Evolutionary conservation across 495 filamentous ascomycete species (phyloP), one percentile per base, ranked within the genome.

Genomic region (Hypoxylon rickii): DNA sequence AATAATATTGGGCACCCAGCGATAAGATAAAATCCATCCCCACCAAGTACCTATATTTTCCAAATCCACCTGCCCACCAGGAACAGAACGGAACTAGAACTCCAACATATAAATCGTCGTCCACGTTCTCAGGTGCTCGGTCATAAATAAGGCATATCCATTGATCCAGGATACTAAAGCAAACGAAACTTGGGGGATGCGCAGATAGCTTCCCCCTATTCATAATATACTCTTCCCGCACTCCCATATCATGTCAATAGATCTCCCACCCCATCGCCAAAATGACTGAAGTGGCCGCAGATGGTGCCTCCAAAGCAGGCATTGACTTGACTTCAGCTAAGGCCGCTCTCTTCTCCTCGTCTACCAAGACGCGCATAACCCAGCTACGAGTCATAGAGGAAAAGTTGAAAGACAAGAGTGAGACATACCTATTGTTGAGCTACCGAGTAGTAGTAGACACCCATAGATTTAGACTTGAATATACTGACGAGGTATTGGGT

Each of bases 311-410:
- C 11, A 40, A 63, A 33, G 55, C 51, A 58, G 67, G 53, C 51
- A 64, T 78, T 41, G 73, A 78, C 59, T 63, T 71, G 55, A 39
- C 60, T 64, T 38, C 49, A 44, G 61, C 52, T 54, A 65, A 59
- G 22, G 53, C 62, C 37, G 76, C 75, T 15, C 63, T 83, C 19
- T 69, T 73, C 29, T 82, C 78, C 18, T 79, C 80, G 20, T 82
- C 78, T 11, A 81, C 79, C 1, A 44, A 67, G 18, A 61, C 64
- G 12, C 71, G 80, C 12, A 72, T 74, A 51, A 64, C 73, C 43
- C 70, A 70, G 34, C 62, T 82, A 36, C 71, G 73, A 34, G 32
- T 56, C 1, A 66, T 83, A 29, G 76, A 79, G 49, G 80, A 82
- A 32, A 72, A 72, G 48, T 51, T 82, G 19, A 70, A 63, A 34